Base-by-base conservation (phyloP, 106 monocot species). In the Phalaenopsis equestris region DNA sequence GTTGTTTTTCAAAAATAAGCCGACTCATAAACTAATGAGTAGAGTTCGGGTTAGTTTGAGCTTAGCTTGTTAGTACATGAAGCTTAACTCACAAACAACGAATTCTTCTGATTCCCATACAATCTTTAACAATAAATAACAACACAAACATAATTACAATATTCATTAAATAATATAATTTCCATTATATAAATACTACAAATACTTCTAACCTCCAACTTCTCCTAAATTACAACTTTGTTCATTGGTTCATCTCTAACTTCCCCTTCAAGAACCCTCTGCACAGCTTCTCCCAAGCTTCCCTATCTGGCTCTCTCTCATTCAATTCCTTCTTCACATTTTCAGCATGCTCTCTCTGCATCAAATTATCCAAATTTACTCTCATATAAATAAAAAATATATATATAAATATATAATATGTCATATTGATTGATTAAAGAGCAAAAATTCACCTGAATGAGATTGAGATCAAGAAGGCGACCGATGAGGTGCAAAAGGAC, bases 231-330 rank as follows among this genome's bases (percentile, higher is more conserved):
- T 14, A 52, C 52, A 52, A 52, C 12, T 12, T 48, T 10, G 48
- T 48, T 48, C 90, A 55, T 82, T 83, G 55, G 86, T 19, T 18
- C 19, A 45, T 45, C 6, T 4, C 56, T 57, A 55, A 39, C 64
- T 41, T 67, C 8, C 89, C 81, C 82, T 86, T 87, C 45, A 92
- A 89, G 49, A 92, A 92, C 14, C 61, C 80, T 47, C 78, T 87
- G 86, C 92, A 89, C 2, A 92, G 47, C 83, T 41, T 81, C 80
- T 80, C 84, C 89, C 89, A 92, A 3, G 86, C 82, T n/a, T 80
- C 84, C 1, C 78, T 58, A 37, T 92, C 84, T 2, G 87, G 85
- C 49, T 85, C 85, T 2, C n/a, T 47, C 1, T 61, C 75, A 14
- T 87, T 80, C 8, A 84, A 55, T 38, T 80, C 87, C 47, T 65